Base-by-base conservation (phyloP, 2,329 filamentous ascomycete species). In the Trichoderma polysporum region DNA sequence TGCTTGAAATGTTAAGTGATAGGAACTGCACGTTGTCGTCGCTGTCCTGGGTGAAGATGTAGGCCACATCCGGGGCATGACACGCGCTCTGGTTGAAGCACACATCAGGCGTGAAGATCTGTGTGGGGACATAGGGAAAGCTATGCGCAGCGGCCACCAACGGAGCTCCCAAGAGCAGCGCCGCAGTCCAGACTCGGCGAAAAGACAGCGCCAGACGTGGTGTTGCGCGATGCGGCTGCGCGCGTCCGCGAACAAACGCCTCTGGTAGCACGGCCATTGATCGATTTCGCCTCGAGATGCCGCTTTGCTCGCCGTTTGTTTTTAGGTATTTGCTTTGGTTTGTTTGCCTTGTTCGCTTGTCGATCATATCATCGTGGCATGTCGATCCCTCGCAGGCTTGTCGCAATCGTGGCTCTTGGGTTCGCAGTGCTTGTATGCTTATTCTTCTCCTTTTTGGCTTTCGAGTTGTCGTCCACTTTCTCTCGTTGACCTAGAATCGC, bases 41-140 rank as follows among this genome's bases (percentile, higher is more conserved):
- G 41, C 82, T 78, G 35, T 79, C 80, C 13, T 90, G 85, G 37
- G 84, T 81, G 72, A 97, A 88, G 70, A 94, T 83, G 77, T 95
- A 97, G 68, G 88, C 88, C 35, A 86, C 75, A 19, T 86, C 82
- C 68, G 70, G 76, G 64, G 71, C 76, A 70, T 72, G 73, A 73
- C 74, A 76, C 33, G 71, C 66, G 37, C 72, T 59, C 25, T 80
- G 77, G 68, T 85, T 82, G 62, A 81, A 76, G 67, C 78, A 79
- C n/a, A 71, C 65, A 66, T 78, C 74, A 7, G 85, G 82, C 53
- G 88, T 83, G 67, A 94, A 85, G 61, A 96, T 84, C 33, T 86
- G 88, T 0, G 93, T 93, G 2, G 92, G 91, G 65, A 89, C 88
- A 80, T 96, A 97, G 29, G 92, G 93, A 61, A 93, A 84, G 57